Conservation (phyloP, 1,139 yeast genomes). For the Pichia sp. region DNA sequence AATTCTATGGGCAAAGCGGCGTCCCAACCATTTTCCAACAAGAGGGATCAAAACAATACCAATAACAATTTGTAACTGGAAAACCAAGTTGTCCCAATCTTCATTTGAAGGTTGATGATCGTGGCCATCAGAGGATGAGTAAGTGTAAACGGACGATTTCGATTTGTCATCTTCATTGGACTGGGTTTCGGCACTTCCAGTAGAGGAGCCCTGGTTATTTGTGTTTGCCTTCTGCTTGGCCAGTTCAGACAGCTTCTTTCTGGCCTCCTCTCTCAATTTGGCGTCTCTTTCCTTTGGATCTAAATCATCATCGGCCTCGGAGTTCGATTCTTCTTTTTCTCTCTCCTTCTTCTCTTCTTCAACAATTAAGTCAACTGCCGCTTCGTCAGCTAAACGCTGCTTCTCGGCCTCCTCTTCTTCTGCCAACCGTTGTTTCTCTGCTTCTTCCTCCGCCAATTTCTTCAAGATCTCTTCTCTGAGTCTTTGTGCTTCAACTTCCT, state of each 20-base stretch:
- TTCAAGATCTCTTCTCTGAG: not conserved
- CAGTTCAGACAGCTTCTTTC: conserved; percentile 1
- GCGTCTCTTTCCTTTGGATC: not conserved
- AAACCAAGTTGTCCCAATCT: conserved; percentile 75
- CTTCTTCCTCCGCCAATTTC: not conserved
- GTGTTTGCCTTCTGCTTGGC: not conserved
- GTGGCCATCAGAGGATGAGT: conserved; percentile 31
- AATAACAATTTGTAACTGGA: conserved; percentile 51
- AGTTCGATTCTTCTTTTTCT: not conserved
- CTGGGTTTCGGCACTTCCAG: too few species aligned
- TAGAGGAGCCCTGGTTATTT: too few species aligned
- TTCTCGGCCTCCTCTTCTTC: conserved; percentile 1
- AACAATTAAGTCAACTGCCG: not conserved
- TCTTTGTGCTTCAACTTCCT: not conserved
- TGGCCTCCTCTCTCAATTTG: conserved; percentile 1
- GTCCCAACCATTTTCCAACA: conserved; percentile 64
- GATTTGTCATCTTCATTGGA: too few species aligned
- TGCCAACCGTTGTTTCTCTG: conserved; percentile 1
- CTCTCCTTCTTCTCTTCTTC: not conserved
- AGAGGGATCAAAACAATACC: conserved; percentile 59
- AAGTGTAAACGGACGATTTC: conserved; percentile 19
- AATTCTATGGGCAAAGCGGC: conserved; percentile 45
- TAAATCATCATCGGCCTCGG: not conserved
- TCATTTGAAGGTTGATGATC: too few species aligned
- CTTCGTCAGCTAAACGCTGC: conserved; percentile 1